Evolutionary conservation across 2,329 filamentous ascomycete species (phyloP).

Genomic region (Pyricularia sp.): DNA sequence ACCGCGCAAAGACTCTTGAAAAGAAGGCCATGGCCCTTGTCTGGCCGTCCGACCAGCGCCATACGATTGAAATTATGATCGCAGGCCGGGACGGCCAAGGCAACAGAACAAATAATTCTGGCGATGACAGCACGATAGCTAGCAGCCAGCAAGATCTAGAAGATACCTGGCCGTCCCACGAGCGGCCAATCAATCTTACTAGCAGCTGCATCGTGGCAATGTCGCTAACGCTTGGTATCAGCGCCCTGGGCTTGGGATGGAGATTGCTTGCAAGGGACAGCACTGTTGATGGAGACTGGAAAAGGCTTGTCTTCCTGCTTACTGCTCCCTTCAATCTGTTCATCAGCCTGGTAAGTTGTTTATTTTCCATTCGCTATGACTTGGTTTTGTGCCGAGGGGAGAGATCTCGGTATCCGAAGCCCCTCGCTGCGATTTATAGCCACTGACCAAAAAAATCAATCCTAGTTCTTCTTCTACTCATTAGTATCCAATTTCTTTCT

Average conservation of each 20-base stretch:
- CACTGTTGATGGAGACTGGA: slow-evolving; percentile 46
- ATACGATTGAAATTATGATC: not conserved
- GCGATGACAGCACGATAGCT: not conserved
- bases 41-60: slow-evolving; percentile 34
- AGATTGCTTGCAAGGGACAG: slow-evolving; percentile 55
- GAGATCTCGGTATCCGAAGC: too few species aligned
- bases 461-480: slow-evolving; percentile 57
- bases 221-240: slow-evolving; percentile 50
- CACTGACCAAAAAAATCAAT: not conserved
- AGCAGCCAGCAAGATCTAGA: not conserved
- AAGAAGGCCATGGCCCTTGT: slow-evolving; percentile 63
- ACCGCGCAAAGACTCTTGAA: slow-evolving; percentile 58
- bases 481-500: slow-evolving; percentile 62
- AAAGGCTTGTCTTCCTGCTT: slow-evolving; percentile 48
- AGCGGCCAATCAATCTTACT: slow-evolving; percentile 51
- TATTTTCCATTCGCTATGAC: not conserved
- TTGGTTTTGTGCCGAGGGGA: too few species aligned
- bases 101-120: slow-evolving; percentile 14
- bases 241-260: slow-evolving; percentile 56
- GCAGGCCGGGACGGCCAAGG: slow-evolving; percentile 25
- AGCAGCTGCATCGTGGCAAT: slow-evolving; percentile 56
- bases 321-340: slow-evolving; percentile 34
- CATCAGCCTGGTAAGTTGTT: not conserved
- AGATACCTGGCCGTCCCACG: slow-evolving; percentile 33
- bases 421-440: not conserved